Evolutionary conservation across 768 basidiomycete species (phyloP), one percentile per base, ranked within the genome.

Genomic region (Polyporus arcularius): DNA sequence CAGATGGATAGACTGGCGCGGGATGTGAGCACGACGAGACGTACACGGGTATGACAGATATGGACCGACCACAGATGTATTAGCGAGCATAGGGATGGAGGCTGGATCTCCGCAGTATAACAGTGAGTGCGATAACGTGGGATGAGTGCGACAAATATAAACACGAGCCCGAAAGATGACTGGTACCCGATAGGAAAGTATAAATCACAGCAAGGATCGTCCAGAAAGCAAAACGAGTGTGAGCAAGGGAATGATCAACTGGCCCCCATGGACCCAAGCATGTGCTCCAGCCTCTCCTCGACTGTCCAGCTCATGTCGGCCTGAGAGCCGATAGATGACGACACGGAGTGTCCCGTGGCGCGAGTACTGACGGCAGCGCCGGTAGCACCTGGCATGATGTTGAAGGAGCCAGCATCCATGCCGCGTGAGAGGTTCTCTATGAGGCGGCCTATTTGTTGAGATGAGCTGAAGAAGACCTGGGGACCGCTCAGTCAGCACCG

Each of bases 321-420:
- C 45, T 83, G 85, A 32, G 90, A 85, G 62, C 87, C 77, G 42
- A 78, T 53, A 18, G 89, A 89, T 42, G 84, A 86, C 30, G 88
- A 77, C 16, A 81, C 74, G 18, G 90, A 87, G 65, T 86, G 86
- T 53, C 55, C 64, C 50, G 61, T 39, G 43, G 55, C 18, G 21
- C 52, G 57, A 52, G n/a, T 77, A 76, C 74, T 11, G 76, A 69
- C 39, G 65, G 58, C 54, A 71, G 57, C 65, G 59, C 57, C 65
- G 66, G 65, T 11, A 11, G 35, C 35, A 35, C 78, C 73, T 12
- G 85, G 82, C 40, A 80, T 69, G 69, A 93, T 85, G 69, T 93
- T 93, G 79, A 93, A 92, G 40, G 91, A 88, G 48, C 90, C 92
- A 43, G 90, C 80, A 64, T 94, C 92, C 78, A 86, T 85, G 35